Evolutionary conservation across 2,329 filamentous ascomycete genomes (phyloP).

Genomic region (Sporothrix humicola): DNA sequence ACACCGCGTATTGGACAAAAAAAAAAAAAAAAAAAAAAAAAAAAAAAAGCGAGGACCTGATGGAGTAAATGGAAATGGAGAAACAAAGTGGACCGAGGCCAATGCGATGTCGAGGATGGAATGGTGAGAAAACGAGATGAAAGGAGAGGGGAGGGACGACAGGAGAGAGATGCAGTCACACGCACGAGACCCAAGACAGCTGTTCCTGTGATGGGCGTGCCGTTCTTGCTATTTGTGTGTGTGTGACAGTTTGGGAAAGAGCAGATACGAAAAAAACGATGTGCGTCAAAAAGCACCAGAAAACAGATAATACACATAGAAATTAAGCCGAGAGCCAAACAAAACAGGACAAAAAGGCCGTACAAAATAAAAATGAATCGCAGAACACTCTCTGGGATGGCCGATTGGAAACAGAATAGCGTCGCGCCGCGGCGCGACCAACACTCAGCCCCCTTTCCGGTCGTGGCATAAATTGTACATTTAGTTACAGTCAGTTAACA

Average conservation of each 20-base stretch:
- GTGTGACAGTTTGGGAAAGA: neutral
- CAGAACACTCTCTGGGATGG: neutral
- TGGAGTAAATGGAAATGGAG: neutral
- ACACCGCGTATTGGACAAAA: neutral
- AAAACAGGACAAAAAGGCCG: neutral
- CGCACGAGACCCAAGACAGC: neutral
- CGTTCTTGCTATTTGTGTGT: neutral
- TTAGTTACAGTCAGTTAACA: neutral
- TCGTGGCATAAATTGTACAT: neutral
- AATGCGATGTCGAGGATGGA: too few species aligned
- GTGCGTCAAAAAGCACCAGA: too few species aligned
- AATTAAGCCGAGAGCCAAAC: neutral
- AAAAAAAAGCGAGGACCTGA: neutral
- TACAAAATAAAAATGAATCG: neutral
- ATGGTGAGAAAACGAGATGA: too few species aligned
- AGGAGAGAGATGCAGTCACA: neutral
- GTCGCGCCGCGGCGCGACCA: slow-evolving; percentile 9
- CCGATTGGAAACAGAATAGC: slow-evolving; percentile 1
- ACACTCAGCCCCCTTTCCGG: slow-evolving; percentile 7
- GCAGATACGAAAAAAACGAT: too few species aligned
- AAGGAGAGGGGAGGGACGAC: neutral
- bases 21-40: too few species aligned
- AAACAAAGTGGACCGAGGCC: neutral
- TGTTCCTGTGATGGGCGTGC: neutral
- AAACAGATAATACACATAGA: too few species aligned